A percentile compares a stretch with the other conserved stretches of the same genome.
Evolutionary conservation across 1,284 basidiomycete genomes (phyloP).

Genomic region (Trametes versicolor): DNA sequence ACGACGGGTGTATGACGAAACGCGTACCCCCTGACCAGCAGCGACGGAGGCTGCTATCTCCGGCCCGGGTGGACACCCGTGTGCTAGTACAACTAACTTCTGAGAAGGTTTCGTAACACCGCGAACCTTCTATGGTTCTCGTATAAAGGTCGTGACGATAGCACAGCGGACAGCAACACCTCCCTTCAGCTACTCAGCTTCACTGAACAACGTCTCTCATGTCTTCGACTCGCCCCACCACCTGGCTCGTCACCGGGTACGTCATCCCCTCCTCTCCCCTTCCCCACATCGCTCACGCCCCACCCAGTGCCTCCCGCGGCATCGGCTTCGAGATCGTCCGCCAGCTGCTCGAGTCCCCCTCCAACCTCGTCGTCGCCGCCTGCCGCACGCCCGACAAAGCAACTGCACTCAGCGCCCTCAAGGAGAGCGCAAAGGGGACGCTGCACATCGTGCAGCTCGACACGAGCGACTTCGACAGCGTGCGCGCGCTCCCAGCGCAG

Average conservation of each 20-base stretch:
- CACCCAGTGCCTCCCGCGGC: slow-evolving; percentile 1
- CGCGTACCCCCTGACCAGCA: background rate
- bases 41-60: background rate
- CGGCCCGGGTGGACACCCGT: background rate
- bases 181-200: background rate
- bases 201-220: background rate
- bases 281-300: background rate
- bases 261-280: background rate
- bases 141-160: no score
- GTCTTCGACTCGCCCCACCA: background rate
- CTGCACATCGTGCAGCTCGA: slow-evolving; percentile 47
- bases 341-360: slow-evolving; percentile 42
- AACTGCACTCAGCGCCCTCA: slow-evolving; percentile 37
- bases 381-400: slow-evolving; percentile 46
- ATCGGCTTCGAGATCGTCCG: slow-evolving; percentile 46
- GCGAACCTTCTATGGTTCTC: no score
- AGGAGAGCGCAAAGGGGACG: slow-evolving; percentile 27
- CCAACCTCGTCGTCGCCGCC: slow-evolving; percentile 47
- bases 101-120: no score
- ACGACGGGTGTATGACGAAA: no score
- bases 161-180: background rate
- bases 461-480: slow-evolving; percentile 34
- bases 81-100: no score
- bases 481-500: background rate
- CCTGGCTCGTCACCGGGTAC: slow-evolving; percentile 7